phyloP scores from a whole-genome alignment of 2,329 filamentous ascomycete genomes.

The Fusarium duplospermum region DNA sequence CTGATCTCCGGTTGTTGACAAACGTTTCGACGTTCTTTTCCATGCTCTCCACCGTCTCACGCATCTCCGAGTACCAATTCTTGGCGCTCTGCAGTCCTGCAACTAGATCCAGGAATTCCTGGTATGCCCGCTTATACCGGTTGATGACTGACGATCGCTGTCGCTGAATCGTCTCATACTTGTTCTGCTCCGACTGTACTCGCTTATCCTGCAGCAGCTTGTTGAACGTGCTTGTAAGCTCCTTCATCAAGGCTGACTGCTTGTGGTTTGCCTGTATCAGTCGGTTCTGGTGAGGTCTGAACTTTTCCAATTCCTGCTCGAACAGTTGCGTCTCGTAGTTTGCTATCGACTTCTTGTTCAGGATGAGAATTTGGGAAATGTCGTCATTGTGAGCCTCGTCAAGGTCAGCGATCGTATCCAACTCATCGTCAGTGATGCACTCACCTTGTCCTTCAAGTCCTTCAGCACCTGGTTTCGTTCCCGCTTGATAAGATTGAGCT shows the following conservation, averaged over 20 bases:
- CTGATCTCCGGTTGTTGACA: constrained; percentile 91
- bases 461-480: constrained; percentile 93
- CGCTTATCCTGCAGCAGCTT: constrained; percentile 92
- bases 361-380: constrained; percentile 94
- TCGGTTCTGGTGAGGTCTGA: constrained; percentile 90
- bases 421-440: constrained; percentile 29
- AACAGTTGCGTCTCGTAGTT: constrained; percentile 94
- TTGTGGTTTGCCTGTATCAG: constrained; percentile 95
- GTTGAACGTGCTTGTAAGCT: constrained; percentile 88
- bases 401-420: constrained; percentile 32
- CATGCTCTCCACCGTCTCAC: constrained; percentile 89
- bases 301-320: constrained; percentile 97
- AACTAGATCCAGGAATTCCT: constrained; percentile 90
- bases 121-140: constrained; percentile 90
- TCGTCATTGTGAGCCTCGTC: constrained; percentile 90
- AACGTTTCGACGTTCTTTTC: constrained; percentile 97
- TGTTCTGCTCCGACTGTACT: constrained; percentile 92
- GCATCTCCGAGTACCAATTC: constrained; percentile 96
- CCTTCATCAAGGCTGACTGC: constrained; percentile 93
- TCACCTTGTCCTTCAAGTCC: constrained; percentile 96
- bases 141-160: constrained; percentile 84
- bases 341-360: constrained; percentile 96
- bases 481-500: constrained; percentile 89
- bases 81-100: constrained; percentile 89
- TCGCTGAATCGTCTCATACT: constrained; percentile 89